Percentiles rank a stretch among this genome's conserved stretches.
Evolutionary conservation across 805 yeast species (phyloP).

Genomic region (Wickerhamiella domercqiae): DNA sequence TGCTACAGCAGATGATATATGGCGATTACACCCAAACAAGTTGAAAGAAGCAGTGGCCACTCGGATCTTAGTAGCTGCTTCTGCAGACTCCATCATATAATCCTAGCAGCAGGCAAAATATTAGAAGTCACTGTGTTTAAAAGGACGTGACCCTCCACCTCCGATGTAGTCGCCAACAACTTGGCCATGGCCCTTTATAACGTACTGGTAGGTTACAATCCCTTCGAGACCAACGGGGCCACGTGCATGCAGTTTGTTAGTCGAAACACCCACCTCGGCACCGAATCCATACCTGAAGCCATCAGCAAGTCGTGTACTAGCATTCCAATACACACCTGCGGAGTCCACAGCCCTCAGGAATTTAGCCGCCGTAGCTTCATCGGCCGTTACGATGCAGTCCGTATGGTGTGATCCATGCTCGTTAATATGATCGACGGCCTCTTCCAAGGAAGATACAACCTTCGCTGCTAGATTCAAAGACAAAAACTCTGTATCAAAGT

Average conservation of each 20-base stretch:
- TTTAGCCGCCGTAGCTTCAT: constrained; percentile 50
- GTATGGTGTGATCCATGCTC: constrained; percentile 92
- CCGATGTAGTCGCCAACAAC: constrained; percentile 83
- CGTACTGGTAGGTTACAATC: constrained; percentile 87
- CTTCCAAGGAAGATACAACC: constrained; percentile 40
- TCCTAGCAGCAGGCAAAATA: too few relatives aligned
- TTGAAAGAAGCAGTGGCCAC: constrained; percentile 2
- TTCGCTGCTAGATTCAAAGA: constrained; percentile 70
- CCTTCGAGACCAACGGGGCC: constrained; percentile 99
- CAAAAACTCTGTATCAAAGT: constrained; percentile 72
- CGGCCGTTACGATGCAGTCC: constrained; percentile 75
- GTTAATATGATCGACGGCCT: constrained; percentile 79
- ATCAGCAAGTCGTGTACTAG: constrained; percentile 93
- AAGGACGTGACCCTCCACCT: constrained; percentile 72
- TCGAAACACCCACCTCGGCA: constrained; percentile 94
- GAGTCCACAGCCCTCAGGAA: constrained; percentile 83
- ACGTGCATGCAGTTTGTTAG: constrained; percentile 93
- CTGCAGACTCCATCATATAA: not conserved
- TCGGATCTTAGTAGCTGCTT: constrained; percentile 3
- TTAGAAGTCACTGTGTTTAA: constrained; percentile 37
- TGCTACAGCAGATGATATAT: constrained; percentile 9
- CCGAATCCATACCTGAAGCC: constrained; percentile 98
- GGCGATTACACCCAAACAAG: constrained; percentile 5
- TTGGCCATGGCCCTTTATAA: constrained; percentile 84
- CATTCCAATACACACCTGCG: constrained; percentile 96